Evolutionary conservation across 176 grass and related monocot genomes (phyloP), one percentile per base, ranked within the genome.

Genomic region (Avena sativa): DNA sequence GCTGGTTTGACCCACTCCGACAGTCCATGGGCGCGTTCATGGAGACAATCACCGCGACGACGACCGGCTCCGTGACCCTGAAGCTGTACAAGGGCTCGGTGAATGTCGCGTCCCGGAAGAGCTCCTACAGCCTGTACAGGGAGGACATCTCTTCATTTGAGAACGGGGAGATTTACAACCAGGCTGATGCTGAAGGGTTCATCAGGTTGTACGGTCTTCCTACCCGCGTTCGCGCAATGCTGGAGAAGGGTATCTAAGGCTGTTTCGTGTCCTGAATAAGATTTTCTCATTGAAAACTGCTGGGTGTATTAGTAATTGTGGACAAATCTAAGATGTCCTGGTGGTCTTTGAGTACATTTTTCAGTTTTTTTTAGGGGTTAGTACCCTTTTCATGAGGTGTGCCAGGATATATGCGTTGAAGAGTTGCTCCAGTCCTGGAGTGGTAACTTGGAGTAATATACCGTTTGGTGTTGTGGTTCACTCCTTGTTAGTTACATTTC

Each of bases 131-230:
- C 87, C 75, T 99, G 73, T 99, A 99, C 87, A 91, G 94, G 92
- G 90, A 91, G 25, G 97, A 98, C 62, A 98, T 98, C 61, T 94
- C 93, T 0, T 96, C 96, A 0, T 98, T 98, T 58, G 96, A 98
- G 90, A 98, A 92, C 1, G 96, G 91, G 15, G 63, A 86, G 82
- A 96, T 96, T 21, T 98, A 96, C 62, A 92, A 98, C 81, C 93
- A 98, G 78, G 94, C 79, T 60, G 92, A 96, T 28, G 92, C 92
- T 0, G 93, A 92, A 36, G 93, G 96, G 25, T 98, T 96, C 84
- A 96, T 98, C 84, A 87, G 92, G 62, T 80, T 98, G 16, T 96
- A 96, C 32, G 93, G 96, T 10, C 92, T 98, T 8, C 93, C 96
- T 0, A 92, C 87, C 58, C 78, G 88, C 36, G 93, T 98, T 9